A percentile compares a stretch with the other conserved stretches of the same genome.
Evolutionary conservation across 2,329 filamentous ascomycete species (phyloP).

Genomic region (Elsinoe necatrix): DNA sequence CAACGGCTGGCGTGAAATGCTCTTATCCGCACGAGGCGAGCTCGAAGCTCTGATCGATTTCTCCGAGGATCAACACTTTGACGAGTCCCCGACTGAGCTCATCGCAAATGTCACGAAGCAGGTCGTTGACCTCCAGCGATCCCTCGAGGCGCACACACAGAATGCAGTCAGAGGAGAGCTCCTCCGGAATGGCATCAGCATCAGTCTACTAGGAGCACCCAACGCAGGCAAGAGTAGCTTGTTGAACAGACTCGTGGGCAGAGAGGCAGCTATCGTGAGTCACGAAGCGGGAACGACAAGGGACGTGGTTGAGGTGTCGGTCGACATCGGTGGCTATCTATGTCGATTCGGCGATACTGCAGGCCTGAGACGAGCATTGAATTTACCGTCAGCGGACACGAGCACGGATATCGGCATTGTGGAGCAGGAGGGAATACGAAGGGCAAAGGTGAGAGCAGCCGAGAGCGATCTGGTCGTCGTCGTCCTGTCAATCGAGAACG

Average conservation of each 20-base stretch:
- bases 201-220: slow-evolving; percentile 81
- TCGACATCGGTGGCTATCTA: slow-evolving; percentile 83
- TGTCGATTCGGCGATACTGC: slow-evolving; percentile 95
- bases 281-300: slow-evolving; percentile 86
- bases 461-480: slow-evolving; percentile 81
- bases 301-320: slow-evolving; percentile 83
- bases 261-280: slow-evolving; percentile 92
- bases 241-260: slow-evolving; percentile 79
- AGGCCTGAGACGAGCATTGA: slow-evolving; percentile 56
- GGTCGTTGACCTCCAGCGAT: slow-evolving; percentile 51
- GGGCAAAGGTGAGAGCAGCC: slow-evolving; percentile 70
- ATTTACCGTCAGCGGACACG: slow-evolving; percentile 20
- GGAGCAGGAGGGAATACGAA: slow-evolving; percentile 81
- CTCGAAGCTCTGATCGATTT: slow-evolving; percentile 96
- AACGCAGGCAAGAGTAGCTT: slow-evolving; percentile 94
- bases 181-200: slow-evolving; percentile 71
- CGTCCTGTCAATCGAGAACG: slow-evolving; percentile 62
- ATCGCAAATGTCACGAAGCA: slow-evolving; percentile 60
- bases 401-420: slow-evolving; percentile 55
- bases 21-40: slow-evolving; percentile 78
- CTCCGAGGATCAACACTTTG: slow-evolving; percentile 93
- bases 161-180: slow-evolving; percentile 79
- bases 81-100: slow-evolving; percentile 69
- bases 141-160: slow-evolving; percentile 60
- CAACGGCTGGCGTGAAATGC: slow-evolving; percentile 67